Evolutionary conservation across 1,284 basidiomycete species (phyloP).

Genomic region (Volvariella surrecta): DNA sequence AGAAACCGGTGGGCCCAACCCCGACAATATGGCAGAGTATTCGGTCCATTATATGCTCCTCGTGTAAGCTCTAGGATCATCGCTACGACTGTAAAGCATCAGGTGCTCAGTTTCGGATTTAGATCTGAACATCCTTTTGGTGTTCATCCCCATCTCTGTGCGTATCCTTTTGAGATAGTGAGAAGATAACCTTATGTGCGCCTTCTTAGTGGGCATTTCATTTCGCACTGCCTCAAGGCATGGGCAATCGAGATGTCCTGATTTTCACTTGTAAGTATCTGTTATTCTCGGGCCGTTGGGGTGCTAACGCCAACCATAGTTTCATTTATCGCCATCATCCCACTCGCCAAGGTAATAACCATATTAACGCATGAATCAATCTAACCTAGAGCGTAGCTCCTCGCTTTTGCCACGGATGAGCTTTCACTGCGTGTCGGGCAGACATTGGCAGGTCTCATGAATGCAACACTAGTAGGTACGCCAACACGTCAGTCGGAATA

Average conservation of each 20-base stretch:
- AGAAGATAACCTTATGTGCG: background rate
- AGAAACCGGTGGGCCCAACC: constrained; percentile 26
- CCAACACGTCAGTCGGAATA: constrained; percentile 3
- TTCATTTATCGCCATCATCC: constrained; percentile 66
- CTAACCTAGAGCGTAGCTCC: constrained; percentile 35
- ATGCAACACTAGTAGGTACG: constrained; percentile 69
- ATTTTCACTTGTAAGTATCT: constrained; percentile 61
- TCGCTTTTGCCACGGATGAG: constrained; percentile 86
- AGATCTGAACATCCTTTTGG: constrained; percentile 60
- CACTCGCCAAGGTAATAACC: constrained; percentile 56
- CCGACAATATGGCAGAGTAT: constrained; percentile 21
- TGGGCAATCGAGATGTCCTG: constrained; percentile 41
- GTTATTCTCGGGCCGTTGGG: background rate
- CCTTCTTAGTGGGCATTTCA: constrained; percentile 60
- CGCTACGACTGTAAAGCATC: background rate
- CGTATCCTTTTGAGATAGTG: constrained; percentile 17
- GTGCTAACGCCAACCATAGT: constrained; percentile 26
- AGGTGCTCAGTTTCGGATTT: constrained; percentile 8
- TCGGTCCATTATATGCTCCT: constrained; percentile 3
- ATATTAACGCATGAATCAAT: background rate
- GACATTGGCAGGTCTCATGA: constrained; percentile 78
- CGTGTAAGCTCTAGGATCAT: constrained; percentile 5
- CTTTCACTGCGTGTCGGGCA: constrained; percentile 77
- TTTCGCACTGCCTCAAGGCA: constrained; percentile 34
- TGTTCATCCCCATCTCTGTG: constrained; percentile 66